A percentile compares a stretch with the other conserved stretches of the same genome.
Conservation (phyloP, 1,284 basidiomycete genomes). For the Cutaneotrichosporon sp. region DNA sequence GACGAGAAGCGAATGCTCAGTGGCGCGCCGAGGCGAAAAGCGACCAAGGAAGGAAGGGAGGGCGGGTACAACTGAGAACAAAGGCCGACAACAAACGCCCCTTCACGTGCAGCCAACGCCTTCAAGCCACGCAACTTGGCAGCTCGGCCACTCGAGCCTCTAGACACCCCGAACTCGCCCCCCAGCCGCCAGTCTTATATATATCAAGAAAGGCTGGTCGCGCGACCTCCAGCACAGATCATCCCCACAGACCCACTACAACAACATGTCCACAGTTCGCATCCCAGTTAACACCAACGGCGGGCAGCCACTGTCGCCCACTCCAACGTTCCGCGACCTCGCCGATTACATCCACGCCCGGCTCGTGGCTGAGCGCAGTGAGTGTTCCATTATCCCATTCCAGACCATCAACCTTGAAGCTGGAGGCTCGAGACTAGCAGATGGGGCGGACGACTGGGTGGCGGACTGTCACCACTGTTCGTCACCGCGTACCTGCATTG, state of each 20-base stretch:
- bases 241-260: not conserved
- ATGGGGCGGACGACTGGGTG: not conserved
- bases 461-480: not conserved
- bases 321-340: slow-evolving; percentile 3
- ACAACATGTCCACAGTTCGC: slow-evolving; percentile 3
- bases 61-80: not conserved
- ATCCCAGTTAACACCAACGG: not conserved
- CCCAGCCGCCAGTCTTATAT: not conserved
- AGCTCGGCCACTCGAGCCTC: no score
- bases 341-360: not conserved
- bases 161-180: no score
- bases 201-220: not conserved
- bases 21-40: not conserved
- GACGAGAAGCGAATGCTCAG: not conserved
- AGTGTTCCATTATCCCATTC: not conserved
- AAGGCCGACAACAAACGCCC: not conserved
- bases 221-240: not conserved
- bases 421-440: not conserved
- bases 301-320: not conserved
- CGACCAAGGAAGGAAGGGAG: no score
- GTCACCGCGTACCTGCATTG: not conserved
- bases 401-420: no score
- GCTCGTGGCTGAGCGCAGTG: not conserved
- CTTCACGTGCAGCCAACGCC: not conserved
- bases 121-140: no score